A percentile compares a stretch with the other conserved stretches of the same genome.
Conservation (phyloP, 192 early-diverging fungal species). For the Bifiguratus adelaidae region DNA sequence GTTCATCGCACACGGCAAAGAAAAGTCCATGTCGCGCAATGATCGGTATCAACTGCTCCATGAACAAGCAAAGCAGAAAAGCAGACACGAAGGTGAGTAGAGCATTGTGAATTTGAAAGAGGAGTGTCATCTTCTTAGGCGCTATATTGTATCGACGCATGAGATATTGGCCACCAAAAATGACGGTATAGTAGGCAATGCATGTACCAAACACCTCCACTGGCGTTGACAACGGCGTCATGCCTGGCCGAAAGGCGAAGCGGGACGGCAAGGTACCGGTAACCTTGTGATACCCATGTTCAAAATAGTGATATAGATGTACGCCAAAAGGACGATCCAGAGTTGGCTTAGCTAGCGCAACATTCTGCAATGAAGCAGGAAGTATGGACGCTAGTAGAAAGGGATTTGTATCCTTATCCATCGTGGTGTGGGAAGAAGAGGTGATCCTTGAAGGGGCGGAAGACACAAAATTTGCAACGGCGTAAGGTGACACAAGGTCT, state of each 20-base stretch:
- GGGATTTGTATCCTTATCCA: too few species aligned
- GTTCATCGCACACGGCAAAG: conserved; percentile 50
- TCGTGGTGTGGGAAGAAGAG: too few species aligned
- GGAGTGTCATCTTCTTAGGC: conserved; percentile 51
- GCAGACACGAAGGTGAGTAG: conserved; percentile 56
- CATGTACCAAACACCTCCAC: conserved; percentile 30
- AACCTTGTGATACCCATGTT: neutral
- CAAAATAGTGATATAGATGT: conserved; percentile 1
- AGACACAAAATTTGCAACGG: too few species aligned
- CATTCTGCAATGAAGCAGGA: too few species aligned
- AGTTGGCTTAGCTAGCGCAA: too few species aligned
- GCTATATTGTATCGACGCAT: conserved; percentile 54
- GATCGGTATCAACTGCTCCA: conserved; percentile 65
- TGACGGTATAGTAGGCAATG: conserved; percentile 49
- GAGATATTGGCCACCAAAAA: conserved; percentile 64
- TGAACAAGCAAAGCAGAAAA: conserved; percentile 52
- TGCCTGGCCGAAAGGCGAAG: too few species aligned
- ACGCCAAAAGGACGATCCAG: conserved; percentile 5
- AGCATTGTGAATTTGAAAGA: conserved; percentile 77
- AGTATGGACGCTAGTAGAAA: too few species aligned
- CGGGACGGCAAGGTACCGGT: too few species aligned
- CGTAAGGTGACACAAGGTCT: too few species aligned
- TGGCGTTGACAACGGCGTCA: too few species aligned
- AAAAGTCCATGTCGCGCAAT: conserved; percentile 53
- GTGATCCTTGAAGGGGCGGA: too few species aligned